Evolutionary conservation across 225 moss, liverwort and hornwort species (phyloP).

Genomic region (Antitrichia curtipendula): DNA sequence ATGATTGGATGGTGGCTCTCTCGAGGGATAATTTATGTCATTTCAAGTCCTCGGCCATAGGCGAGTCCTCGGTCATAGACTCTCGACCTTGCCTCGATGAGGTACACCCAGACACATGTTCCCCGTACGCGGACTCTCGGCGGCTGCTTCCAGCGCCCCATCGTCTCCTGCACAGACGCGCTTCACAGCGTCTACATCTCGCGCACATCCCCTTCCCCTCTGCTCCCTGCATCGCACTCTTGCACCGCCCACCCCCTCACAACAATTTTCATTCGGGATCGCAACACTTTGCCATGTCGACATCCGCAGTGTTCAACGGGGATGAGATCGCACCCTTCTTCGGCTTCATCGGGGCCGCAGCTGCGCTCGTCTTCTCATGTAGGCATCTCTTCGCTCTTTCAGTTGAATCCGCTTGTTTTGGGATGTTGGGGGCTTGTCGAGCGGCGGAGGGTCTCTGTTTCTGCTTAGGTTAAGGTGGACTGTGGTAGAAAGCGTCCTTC

Average conservation of each 20-base stretch:
- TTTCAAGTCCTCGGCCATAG: not conserved
- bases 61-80: not conserved
- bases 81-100: not conserved
- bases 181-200: not conserved
- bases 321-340: constrained; percentile 46
- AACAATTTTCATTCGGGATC: not conserved
- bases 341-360: constrained; percentile 37
- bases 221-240: not conserved
- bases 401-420: not conserved
- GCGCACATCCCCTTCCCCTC: not conserved
- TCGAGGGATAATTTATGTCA: too few relatives aligned
- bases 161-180: not conserved
- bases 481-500: not conserved
- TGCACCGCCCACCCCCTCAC: not conserved
- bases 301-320: constrained; percentile 13
- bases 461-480: not conserved
- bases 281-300: not conserved
- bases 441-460: not conserved
- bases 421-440: not conserved
- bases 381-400: not conserved
- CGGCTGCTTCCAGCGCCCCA: not conserved
- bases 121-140: not conserved
- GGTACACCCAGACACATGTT: not conserved
- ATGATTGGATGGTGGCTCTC: too few relatives aligned
- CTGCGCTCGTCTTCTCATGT: constrained; percentile 20